phyloP scores from a whole-genome alignment of 2,329 filamentous ascomycete genomes.

The Trichoderma pleuroti region DNA sequence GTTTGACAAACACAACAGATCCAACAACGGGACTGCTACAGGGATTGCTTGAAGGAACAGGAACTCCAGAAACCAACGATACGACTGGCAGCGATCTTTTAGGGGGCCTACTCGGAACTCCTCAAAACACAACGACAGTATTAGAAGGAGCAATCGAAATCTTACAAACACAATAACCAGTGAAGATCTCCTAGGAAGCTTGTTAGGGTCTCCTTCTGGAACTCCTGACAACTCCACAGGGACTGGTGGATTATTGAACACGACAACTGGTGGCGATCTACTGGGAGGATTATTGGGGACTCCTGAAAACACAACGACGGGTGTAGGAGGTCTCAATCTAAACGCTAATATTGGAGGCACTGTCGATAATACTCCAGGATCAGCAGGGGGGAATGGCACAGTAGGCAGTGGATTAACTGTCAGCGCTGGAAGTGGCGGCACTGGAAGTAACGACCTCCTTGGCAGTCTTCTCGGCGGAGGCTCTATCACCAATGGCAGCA shows the following conservation, averaged over 20 bases:
- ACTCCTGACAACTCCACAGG: too few relatives aligned
- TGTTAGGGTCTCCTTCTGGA: not conserved
- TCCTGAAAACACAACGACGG: not conserved
- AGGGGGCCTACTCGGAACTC: not conserved
- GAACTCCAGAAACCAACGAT: too few relatives aligned
- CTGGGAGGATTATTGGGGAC: not conserved
- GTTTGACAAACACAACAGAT: too few relatives aligned
- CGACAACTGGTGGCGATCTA: not conserved
- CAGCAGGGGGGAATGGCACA: not conserved
- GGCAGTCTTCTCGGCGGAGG: not conserved
- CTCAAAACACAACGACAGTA: not conserved
- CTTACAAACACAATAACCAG: not conserved
- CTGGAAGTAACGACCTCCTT: not conserved
- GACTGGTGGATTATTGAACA: too few relatives aligned
- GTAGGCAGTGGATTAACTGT: not conserved
- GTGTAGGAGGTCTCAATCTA: not conserved
- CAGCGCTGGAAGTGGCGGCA: not conserved
- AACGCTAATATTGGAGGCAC: not conserved
- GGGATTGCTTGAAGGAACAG: too few relatives aligned
- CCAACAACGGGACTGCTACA: too few relatives aligned
- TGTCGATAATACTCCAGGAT: not conserved
- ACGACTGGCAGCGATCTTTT: not conserved
- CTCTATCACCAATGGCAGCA: not conserved
- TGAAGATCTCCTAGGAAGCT: not conserved
- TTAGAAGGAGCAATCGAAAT: too few relatives aligned